A percentile compares a stretch with the other conserved stretches of the same genome.
phyloP scores from a whole-genome alignment of 2,329 filamentous ascomycete genomes.

The Ceratocystis eucalypticola region DNA sequence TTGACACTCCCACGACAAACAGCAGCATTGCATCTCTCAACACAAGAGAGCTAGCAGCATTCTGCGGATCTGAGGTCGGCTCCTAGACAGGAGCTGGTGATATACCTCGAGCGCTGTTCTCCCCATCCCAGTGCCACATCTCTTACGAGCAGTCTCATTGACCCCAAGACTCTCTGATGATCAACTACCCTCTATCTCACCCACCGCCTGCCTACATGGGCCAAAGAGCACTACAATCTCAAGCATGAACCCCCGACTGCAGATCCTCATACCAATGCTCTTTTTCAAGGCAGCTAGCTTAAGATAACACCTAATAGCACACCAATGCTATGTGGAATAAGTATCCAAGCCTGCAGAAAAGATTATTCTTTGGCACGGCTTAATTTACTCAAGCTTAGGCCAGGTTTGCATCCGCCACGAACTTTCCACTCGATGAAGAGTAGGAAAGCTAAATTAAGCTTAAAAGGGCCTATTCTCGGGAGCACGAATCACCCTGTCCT shows the following conservation, averaged over 20 bases:
- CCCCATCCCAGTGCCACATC: not conserved
- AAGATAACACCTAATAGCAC: not conserved
- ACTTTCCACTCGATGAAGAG: too few relatives aligned
- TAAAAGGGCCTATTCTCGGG: too few relatives aligned
- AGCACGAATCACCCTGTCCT: too few relatives aligned
- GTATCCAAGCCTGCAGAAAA: not conserved
- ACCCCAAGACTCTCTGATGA: not conserved
- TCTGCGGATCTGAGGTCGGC: slow-evolving; percentile 12
- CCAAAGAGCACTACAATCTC: not conserved
- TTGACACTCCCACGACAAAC: not conserved
- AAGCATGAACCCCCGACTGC: not conserved
- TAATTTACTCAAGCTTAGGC: too few relatives aligned
- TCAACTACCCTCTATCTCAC: not conserved
- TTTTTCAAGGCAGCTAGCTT: not conserved
- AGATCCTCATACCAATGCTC: not conserved
- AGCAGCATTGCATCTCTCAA: too few relatives aligned
- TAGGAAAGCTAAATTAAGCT: too few relatives aligned
- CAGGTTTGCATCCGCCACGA: too few relatives aligned
- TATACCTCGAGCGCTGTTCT: too few relatives aligned
- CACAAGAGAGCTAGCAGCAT: not conserved
- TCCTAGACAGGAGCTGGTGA: not conserved
- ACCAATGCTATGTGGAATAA: not conserved
- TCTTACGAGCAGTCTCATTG: not conserved
- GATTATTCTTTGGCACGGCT: too few relatives aligned
- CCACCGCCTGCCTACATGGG: not conserved